Evolutionary conservation across 2,329 filamentous ascomycete species (phyloP), one percentile per base, ranked within the genome.

Genomic region (Hymenoscyphus albidus): DNA sequence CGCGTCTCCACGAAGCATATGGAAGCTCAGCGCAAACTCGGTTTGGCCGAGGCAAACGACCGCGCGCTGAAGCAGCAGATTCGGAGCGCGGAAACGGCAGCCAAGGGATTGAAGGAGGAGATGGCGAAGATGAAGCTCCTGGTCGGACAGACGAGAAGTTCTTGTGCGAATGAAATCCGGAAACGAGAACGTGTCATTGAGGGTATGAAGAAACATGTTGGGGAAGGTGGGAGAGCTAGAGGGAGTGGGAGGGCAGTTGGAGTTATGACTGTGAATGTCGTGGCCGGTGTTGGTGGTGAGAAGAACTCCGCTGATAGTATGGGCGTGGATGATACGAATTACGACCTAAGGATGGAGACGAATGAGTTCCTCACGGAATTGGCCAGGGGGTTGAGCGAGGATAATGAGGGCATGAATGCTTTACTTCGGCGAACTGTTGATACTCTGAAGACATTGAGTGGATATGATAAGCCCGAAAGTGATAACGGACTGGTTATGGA

Each of bases 171-270:
- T 70, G 95, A 99, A 74, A 86, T 97, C 57, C 88, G 94, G 66
- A 94, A 96, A 74, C 87, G 94, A 54, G 95, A 99, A 74, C 82
- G 92, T 56, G 91, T 97, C 77, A 89, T 98, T 69, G 91, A 96
- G 68, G 88, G 88, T 51, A 81, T 99, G 68, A 98, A 97, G 81
- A 90, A 89, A 70, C 92, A 97, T 74, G 82, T 98, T 67, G 83
- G 86, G 2, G 91, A 95, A 62, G 84, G 85, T 73, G 86, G 82
- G 58, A 84, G 86, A 68, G 86, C 83, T 69, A 83, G 83, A 72
- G 85, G 86, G 51, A 81, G 82, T 56, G 81, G 80, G 57, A 82
- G 80, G 67, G 85, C 80, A 67, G 78, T 83, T 7, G 81, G 82
- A 10, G 78, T 88, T 31, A 82, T 85, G 6, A 82, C 80, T 13